Evolutionary conservation across 2,329 filamentous ascomycete genomes (phyloP).

Genomic region (Helotiales sp.): DNA sequence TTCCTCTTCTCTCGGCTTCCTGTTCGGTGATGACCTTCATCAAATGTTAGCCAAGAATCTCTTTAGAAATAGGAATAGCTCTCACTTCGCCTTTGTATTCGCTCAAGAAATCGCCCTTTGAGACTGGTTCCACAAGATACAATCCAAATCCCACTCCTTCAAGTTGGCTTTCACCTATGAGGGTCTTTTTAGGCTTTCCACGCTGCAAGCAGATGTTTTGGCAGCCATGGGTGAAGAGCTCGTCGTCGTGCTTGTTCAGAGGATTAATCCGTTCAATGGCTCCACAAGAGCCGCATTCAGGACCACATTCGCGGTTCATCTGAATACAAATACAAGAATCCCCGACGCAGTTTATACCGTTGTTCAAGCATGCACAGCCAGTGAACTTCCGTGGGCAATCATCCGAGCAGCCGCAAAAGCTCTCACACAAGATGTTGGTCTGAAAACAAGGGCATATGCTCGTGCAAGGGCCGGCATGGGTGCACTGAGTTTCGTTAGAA

Average conservation of each 20-base stretch:
- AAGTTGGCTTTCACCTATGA: conserved; percentile 70
- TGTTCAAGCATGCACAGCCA: conserved; percentile 62
- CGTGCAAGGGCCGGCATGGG: conserved; percentile 67
- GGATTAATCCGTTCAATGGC: conserved; percentile 69
- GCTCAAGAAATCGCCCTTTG: conserved; percentile 69
- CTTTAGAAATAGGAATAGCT: neutral
- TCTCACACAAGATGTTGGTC: conserved; percentile 67
- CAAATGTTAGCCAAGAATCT: neutral
- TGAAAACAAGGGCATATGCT: conserved; percentile 63
- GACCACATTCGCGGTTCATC: conserved; percentile 78
- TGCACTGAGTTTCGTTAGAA: conserved; percentile 54
- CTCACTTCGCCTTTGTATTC: conserved; percentile 77
- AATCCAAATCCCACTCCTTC: conserved; percentile 72
- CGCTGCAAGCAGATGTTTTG: conserved; percentile 73
- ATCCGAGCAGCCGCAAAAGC: conserved; percentile 64
- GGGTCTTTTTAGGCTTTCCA: conserved; percentile 61
- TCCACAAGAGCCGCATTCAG: conserved; percentile 71
- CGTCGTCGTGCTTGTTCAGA: conserved; percentile 60
- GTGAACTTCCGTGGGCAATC: conserved; percentile 66
- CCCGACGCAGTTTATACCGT: conserved; percentile 58
- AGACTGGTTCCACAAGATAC: conserved; percentile 52
- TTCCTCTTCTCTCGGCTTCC: conserved; percentile 33
- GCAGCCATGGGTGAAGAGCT: conserved; percentile 59
- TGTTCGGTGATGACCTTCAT: conserved; percentile 53
- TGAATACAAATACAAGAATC: conserved; percentile 70